Evolutionary conservation across 257 asterid genomes (phyloP).

Genomic region (Scutellaria minor): DNA sequence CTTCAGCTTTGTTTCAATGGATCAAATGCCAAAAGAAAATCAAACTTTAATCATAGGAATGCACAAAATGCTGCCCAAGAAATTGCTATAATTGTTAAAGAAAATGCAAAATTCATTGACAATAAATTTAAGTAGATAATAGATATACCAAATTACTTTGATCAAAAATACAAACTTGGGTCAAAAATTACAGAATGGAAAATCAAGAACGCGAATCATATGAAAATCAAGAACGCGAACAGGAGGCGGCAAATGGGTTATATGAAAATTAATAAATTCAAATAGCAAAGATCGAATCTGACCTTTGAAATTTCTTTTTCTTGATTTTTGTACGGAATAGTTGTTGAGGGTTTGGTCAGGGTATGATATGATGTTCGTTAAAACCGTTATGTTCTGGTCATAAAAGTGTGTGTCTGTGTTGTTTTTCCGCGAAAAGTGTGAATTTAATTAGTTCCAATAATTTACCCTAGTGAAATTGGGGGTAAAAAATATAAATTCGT

Average conservation of each 20-base stretch:
- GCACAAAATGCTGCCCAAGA: conserved; percentile 19
- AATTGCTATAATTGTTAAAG: not conserved
- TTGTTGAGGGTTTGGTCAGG: conserved; percentile 24
- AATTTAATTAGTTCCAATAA: too few species aligned
- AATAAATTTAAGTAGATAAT: not conserved
- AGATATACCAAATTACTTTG: not conserved
- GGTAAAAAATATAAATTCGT: too few species aligned
- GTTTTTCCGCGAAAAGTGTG: not conserved
- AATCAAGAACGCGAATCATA: conserved; percentile 1
- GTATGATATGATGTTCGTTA: conserved; percentile 23
- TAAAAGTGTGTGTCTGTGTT: not conserved
- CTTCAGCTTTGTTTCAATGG: not conserved
- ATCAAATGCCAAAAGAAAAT: conserved; percentile 24
- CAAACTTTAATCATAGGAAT: not conserved
- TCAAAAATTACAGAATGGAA: conserved; percentile 10
- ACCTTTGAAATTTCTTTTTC: not conserved
- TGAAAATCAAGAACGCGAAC: conserved; percentile 1
- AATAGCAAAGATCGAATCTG: conserved; percentile 6
- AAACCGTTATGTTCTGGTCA: conserved; percentile 13
- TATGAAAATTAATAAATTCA: not conserved
- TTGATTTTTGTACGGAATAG: not conserved
- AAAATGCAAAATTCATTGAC: conserved; percentile 3
- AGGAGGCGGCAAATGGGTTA: not conserved
- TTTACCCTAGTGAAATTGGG: too few species aligned
- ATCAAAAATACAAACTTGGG: not conserved